Percentiles rank a stretch among this genome's conserved stretches.
Evolutionary conservation across 2,329 filamentous ascomycete genomes (phyloP).

Genomic region (Colletotrichum musae): DNA sequence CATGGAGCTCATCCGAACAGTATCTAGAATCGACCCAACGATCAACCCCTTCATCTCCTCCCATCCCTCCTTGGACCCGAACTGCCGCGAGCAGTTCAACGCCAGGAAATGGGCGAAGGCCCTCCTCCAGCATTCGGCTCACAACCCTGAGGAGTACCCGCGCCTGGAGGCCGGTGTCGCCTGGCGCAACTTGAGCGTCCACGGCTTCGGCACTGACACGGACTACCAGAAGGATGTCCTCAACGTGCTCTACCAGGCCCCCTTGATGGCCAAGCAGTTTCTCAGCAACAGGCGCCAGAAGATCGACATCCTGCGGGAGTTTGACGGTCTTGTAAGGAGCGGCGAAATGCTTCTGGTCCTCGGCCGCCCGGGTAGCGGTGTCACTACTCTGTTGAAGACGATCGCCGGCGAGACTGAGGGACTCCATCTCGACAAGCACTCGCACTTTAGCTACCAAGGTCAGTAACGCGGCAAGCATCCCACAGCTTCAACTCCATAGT

Average conservation of each 20-base stretch:
- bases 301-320: constrained; percentile 66
- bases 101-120: constrained; percentile 62
- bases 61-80: constrained; percentile 58
- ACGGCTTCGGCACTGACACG: constrained; percentile 53
- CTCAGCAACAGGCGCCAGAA: constrained; percentile 47
- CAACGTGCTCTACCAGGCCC: constrained; percentile 47
- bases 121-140: constrained; percentile 56
- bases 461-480: neutral
- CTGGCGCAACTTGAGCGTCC: constrained; percentile 55
- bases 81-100: constrained; percentile 58
- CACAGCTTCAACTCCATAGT: neutral
- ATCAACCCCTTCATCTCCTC: constrained; percentile 47
- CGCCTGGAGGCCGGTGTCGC: constrained; percentile 55
- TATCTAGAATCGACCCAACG: constrained; percentile 27
- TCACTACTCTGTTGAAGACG: constrained; percentile 71
- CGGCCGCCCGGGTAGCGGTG: constrained; percentile 68
- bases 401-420: constrained; percentile 68
- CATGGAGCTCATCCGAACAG: constrained; percentile 39
- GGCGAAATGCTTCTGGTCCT: constrained; percentile 59
- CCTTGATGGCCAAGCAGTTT: constrained; percentile 43
- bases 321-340: constrained; percentile 66
- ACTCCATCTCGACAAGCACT: constrained; percentile 59
- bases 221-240: constrained; percentile 54
- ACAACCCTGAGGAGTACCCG: constrained; percentile 54
- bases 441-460: constrained; percentile 68